Conservation (phyloP, 331 rosid species). For the Quercus lobata region DNA sequence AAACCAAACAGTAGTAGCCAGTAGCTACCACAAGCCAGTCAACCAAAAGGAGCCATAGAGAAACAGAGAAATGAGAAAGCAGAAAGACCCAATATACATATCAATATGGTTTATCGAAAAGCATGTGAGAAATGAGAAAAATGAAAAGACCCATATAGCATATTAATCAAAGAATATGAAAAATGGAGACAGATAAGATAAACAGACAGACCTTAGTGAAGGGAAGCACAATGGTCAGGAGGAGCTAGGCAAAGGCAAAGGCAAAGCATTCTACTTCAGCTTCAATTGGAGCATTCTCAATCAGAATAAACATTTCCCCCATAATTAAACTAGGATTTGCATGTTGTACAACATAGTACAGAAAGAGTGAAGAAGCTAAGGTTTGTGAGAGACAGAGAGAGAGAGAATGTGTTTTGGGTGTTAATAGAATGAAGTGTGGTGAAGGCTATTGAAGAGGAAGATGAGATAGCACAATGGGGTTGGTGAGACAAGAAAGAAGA, state of each 20-base stretch:
- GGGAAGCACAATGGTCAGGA: not conserved
- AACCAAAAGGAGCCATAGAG: not conserved
- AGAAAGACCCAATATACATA: not conserved
- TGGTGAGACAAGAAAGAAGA: not conserved
- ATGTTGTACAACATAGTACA: no score
- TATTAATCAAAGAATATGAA: no score
- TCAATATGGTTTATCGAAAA: not conserved
- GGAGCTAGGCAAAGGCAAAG: not conserved
- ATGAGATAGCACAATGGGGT: not conserved
- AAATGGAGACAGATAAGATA: not conserved
- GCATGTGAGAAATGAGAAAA: not conserved
- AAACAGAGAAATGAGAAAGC: not conserved
- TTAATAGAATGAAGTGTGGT: no score
- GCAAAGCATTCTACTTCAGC: slow-evolving; percentile 11
- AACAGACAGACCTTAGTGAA: not conserved
- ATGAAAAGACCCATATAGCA: no score
- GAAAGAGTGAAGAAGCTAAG: no score
- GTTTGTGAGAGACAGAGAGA: not conserved
- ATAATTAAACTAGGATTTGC: no score
- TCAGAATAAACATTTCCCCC: not conserved
- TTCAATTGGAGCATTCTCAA: not conserved
- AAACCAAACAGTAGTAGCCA: no score
- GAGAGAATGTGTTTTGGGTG: not conserved
- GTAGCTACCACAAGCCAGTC: no score
- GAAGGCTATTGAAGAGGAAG: no score